Conservation (phyloP, 129 eudicot genomes). For the Daucus carota region DH1_v3.0 NC_030381.2:5805501-5806000, state of each 20-base stretch:
- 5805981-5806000: constrained; percentile 73
- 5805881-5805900: constrained; percentile 80
- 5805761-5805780: constrained; percentile 92
- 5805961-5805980: constrained; percentile 88
- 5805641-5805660: constrained; percentile 94
- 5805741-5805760: constrained; percentile 93
- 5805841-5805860: constrained; percentile 98
- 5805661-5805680: constrained; percentile 89
- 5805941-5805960: constrained; percentile 96
- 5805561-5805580: neutral
- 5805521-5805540: neutral
- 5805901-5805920: constrained; percentile 98
- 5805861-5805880: constrained; percentile 81
- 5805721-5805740: constrained; percentile 95
- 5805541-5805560: neutral
- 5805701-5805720: constrained; percentile 99
- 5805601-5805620: too few relatives aligned
- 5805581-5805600: neutral
- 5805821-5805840: constrained; percentile 82
- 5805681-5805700: constrained; percentile 94
- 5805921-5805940: constrained; percentile 93
- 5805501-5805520: neutral
- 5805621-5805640: constrained; percentile 98
- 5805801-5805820: constrained; percentile 39
- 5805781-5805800: constrained; percentile 77